phyloP scores from a whole-genome alignment of 2,329 filamentous ascomycete species.

The Thielaviopsis ethacetica region DNA sequence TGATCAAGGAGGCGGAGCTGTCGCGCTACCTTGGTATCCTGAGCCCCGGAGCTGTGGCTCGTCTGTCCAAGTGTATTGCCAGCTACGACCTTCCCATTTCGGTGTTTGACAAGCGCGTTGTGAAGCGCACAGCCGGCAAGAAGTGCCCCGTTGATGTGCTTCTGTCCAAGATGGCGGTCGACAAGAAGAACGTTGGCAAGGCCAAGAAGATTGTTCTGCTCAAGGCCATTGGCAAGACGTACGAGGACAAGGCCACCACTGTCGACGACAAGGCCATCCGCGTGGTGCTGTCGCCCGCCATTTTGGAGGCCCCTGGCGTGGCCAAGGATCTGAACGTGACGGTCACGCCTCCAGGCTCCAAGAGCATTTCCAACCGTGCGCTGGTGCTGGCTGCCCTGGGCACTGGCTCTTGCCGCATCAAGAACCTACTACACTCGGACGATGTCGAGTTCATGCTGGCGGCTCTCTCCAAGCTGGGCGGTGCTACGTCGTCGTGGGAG shows the following conservation, averaged over 20 bases:
- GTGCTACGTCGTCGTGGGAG: constrained; percentile 84
- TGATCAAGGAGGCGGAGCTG: constrained; percentile 95
- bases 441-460: constrained; percentile 96
- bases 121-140: constrained; percentile 71
- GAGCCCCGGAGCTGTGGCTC: constrained; percentile 71
- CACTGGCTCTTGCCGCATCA: constrained; percentile 70
- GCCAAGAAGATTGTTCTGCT: constrained; percentile 94
- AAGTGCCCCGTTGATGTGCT: constrained; percentile 73
- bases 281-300: constrained; percentile 64
- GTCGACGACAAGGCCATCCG: constrained; percentile 77
- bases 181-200: constrained; percentile 94
- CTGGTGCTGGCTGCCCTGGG: constrained; percentile 87
- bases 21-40: constrained; percentile 78
- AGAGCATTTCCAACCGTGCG: constrained; percentile 93
- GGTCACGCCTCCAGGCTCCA: constrained; percentile 84
- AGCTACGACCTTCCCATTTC: constrained; percentile 83
- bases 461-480: constrained; percentile 69
- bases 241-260: constrained; percentile 75
- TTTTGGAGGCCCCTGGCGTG: constrained; percentile 58
- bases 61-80: constrained; percentile 83
- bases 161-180: constrained; percentile 85
- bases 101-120: constrained; percentile 65
- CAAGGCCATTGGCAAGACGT: constrained; percentile 72
- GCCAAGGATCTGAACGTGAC: constrained; percentile 48
- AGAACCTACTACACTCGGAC: constrained; percentile 86